Evolutionary conservation across 2,329 filamentous ascomycete genomes (phyloP).

Genomic region (Paraconiothyrium brasiliense): DNA sequence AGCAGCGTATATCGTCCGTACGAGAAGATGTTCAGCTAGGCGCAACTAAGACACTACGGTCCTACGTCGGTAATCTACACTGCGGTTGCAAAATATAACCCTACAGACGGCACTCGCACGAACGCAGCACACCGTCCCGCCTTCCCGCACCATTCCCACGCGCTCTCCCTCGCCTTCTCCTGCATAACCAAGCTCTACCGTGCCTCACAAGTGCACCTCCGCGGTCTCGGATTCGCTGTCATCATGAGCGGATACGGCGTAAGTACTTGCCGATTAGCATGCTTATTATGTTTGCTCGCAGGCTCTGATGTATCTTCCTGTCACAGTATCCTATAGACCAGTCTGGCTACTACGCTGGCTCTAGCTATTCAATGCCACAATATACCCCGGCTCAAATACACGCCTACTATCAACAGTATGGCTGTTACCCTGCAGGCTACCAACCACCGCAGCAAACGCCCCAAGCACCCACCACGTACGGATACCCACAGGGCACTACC

Average conservation of each 20-base stretch:
- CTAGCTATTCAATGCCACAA: conserved; percentile 34
- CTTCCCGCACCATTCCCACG: conserved; percentile 9
- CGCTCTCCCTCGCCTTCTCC: conserved; percentile 21
- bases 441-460: conserved; percentile 31
- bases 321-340: conserved; percentile 34
- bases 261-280: conserved; percentile 12
- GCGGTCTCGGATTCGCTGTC: conserved; percentile 18
- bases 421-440: conserved; percentile 35
- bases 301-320: conserved; percentile 9
- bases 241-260: conserved; percentile 39
- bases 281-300: not conserved
- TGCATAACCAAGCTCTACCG: conserved; percentile 20
- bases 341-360: conserved; percentile 29
- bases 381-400: conserved; percentile 46
- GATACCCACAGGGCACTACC: conserved; percentile 21
- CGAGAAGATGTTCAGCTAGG: conserved; percentile 14
- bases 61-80: not conserved
- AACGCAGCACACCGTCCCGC: conserved; percentile 7
- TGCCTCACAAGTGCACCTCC: conserved; percentile 20
- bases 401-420: conserved; percentile 42
- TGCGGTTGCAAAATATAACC: conserved; percentile 5
- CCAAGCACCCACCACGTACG: conserved; percentile 34
- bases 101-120: conserved; percentile 12
- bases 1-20: conserved; percentile 9
- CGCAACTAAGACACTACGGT: conserved; percentile 7